These are phyloP conservation scores for Suillus ampliporus DNA, from an alignment of 768 basidiomycete genomes.

Conservation along the genomic window DNA sequence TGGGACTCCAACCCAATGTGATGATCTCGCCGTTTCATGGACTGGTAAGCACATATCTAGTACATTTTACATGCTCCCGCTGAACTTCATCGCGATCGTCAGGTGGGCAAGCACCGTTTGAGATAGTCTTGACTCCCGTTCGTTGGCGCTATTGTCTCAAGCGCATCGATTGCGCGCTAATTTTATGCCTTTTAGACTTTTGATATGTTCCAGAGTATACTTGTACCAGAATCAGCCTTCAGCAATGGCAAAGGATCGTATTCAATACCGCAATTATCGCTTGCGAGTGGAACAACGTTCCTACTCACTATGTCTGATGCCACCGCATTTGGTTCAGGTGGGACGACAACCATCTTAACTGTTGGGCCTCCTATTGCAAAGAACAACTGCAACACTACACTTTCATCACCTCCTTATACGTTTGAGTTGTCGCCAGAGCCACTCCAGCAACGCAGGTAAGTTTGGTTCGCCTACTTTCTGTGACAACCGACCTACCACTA, in stretches of 20 bases:
- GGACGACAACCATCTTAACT: slow-evolving; percentile 52
- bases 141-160: slow-evolving; percentile 17
- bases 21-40: slow-evolving; percentile 63
- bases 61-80: neutral
- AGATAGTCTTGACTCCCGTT: slow-evolving; percentile 56
- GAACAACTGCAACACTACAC: slow-evolving; percentile 53
- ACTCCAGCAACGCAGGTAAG: slow-evolving; percentile 66
- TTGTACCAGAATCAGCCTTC: slow-evolving; percentile 59
- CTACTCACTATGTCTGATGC: slow-evolving; percentile 74
- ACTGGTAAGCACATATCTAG: slow-evolving; percentile 47
- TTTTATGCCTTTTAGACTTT: slow-evolving; percentile 48
- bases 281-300: slow-evolving; percentile 46
- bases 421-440: slow-evolving; percentile 53
- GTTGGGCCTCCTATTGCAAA: slow-evolving; percentile 51
- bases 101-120: slow-evolving; percentile 66
- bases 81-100: slow-evolving; percentile 6
- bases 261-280: slow-evolving; percentile 47
- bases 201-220: slow-evolving; percentile 53
- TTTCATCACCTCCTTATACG: slow-evolving; percentile 49
- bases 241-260: slow-evolving; percentile 59
- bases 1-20: slow-evolving; percentile 65
- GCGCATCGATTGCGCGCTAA: neutral
- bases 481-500: slow-evolving; percentile 12
- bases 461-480: neutral
- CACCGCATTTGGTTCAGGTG: slow-evolving; percentile 71